Evolutionary conservation across 352 stramenopile genomes (phyloP), one percentile per base, ranked within the genome.

Genomic region (Pythium coloratum): DNA sequence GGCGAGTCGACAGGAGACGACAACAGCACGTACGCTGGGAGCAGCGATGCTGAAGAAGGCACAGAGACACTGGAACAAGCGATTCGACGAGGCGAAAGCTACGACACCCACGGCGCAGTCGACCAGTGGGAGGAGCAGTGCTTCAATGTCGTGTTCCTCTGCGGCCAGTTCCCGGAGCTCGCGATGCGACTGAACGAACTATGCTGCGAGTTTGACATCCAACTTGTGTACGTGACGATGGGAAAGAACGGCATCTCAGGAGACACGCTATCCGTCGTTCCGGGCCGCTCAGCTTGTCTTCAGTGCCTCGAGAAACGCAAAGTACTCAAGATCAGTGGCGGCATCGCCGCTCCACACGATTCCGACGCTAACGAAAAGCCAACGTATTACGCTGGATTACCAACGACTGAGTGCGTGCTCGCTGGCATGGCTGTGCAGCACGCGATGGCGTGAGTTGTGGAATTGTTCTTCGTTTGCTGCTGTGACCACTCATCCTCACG

Each of bases 271-370:
- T 70, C 78, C 0, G 76, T 81, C 1, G 33, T 74, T 6, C 77
- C 75, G 0, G 75, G 79, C 0, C 55, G 59, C 13, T 81, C 76
- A 13, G 76, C 74, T 26, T 87, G 78, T 53, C 57, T 87, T 6
- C 68, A 83, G 62, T 82, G 77, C 65, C 62, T 84, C 12, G 69
- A 84, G 51, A 80, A 78, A 49, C 74, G 77, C 34, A 84, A 80
- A 49, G 50, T 80, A 13, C 65, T 79, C 56, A 81, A 80, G 38
- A 34, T 70, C 13, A 44, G 18, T 6, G 14, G 26, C 10, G 20
- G 40, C 4, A 18, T 16, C 33, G 9, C 4, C 30, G 26, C 57
- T 44, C 2, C 51, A 13, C n/a, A 16, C 0, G 32, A 51, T 6
- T 38, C 30, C 13, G 33, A 30, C 16, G 26, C 6, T 14, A 30